Base-by-base conservation (phyloP, 768 basidiomycete species). In the Lentinula lateritia region DNA sequence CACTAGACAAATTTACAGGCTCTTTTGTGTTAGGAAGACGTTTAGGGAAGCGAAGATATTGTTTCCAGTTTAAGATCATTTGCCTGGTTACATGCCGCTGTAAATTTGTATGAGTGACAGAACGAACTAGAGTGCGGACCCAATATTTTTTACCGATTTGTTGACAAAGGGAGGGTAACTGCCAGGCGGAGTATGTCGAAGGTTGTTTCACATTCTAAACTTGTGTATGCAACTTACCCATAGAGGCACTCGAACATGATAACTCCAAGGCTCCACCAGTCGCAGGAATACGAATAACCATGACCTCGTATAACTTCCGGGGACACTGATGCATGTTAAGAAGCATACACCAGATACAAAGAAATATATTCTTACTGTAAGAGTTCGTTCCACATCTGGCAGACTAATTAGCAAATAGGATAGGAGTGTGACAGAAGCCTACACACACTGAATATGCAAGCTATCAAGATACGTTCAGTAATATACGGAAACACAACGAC, bases 201-300 rank as follows among this genome's bases (percentile, higher is more conserved):
- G 6, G 12, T 6, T 46, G 28, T 35, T 28, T 28, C 28, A 28
- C 28, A 28, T 28, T 28, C 28, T 28, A 3, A 28, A 28, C 28
- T 28, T 28, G 28, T 28, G 28, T 28, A 4, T 28, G 28, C 28
- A 43, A 79, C 86, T 65, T 72, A 92, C 90, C 91, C 92, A 68
- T 94, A 95, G 72, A 97, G 78, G 71, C 92, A 94, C 73, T 98
- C 95, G 69, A 89, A 98, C 87, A 94, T 92, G 72, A 99, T 98
- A 59, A 97, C 90, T 12, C 95, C 95, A 50, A 98, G 83, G 75
- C 91, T 93, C 96, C 96, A 99, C 95, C 95, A 98, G 71, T 98
- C 96, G 71, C 94, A 96, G 39, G 89, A 91, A 75, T 92, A 95
- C 42, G 89, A 86, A 74, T 98, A 98, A 28, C 95, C 95, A 70